Conservation (phyloP, 2,329 filamentous ascomycete genomes). For the Pseudogymnoascus sp. region DNA sequence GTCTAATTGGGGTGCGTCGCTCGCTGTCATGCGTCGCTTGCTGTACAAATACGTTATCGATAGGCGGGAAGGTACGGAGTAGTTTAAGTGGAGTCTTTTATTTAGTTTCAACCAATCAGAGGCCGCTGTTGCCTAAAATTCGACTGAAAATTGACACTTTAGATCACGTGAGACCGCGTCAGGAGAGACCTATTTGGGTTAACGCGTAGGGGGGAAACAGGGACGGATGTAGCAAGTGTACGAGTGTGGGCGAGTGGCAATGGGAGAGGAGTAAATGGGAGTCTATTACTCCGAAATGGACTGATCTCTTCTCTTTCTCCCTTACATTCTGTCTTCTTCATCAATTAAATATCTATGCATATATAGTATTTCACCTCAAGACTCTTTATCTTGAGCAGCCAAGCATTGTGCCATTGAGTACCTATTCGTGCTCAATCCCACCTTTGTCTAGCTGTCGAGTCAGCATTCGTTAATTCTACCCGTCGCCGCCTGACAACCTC, state of each 20-base stretch:
- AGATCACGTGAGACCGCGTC: slow-evolving; percentile 1
- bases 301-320: background rate
- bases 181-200: slow-evolving; percentile 4
- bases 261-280: background rate
- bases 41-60: too few relatives aligned
- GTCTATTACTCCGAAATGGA: background rate
- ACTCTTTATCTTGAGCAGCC: background rate
- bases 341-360: background rate
- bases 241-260: background rate
- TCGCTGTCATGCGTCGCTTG: too few relatives aligned
- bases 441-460: slow-evolving; percentile 3
- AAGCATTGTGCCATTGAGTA: background rate
- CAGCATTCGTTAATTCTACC: slow-evolving; percentile 7
- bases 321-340: background rate
- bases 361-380: background rate
- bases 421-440: background rate
- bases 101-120: background rate
- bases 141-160: background rate
- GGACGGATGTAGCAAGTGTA: background rate
- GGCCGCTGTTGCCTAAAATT: background rate
- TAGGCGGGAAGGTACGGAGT: background rate
- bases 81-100: background rate
- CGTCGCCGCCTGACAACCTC: background rate
- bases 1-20: too few relatives aligned
- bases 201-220: slow-evolving; percentile 5